Evolutionary conservation across 2,329 filamentous ascomycete genomes (phyloP).

Genomic region (Furcasterigmium furcatum): DNA sequence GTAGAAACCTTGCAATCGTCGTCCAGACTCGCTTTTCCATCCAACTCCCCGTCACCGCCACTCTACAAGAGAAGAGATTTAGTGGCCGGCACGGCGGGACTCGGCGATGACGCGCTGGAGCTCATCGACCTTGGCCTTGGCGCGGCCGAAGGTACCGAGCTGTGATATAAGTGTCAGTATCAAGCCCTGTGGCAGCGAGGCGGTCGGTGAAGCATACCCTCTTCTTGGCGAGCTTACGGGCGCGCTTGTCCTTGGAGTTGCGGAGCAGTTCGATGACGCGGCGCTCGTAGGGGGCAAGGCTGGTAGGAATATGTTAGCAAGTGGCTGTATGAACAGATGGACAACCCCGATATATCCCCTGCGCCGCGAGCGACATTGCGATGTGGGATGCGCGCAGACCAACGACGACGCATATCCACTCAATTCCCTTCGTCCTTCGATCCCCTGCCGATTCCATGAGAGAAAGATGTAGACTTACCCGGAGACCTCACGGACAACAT

Average conservation of each 20-base stretch:
- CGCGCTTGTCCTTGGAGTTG: constrained; percentile 99
- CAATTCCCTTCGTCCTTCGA: too few species aligned
- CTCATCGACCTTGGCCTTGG: constrained; percentile 99
- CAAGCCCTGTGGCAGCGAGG: too few species aligned
- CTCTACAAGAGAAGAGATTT: constrained; percentile 27
- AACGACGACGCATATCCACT: too few species aligned
- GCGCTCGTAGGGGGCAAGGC: constrained; percentile 93
- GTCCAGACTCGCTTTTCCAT: neutral
- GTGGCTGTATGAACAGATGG: neutral
- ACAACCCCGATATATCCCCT: too few species aligned
- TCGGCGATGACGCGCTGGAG: constrained; percentile 97
- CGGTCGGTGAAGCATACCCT: constrained; percentile 59
- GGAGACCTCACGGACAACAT: constrained; percentile 97
- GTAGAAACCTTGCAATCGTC: neutral
- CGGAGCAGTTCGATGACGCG: constrained; percentile 98
- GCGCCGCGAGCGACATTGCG: too few species aligned
- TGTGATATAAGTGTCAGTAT: constrained; percentile 32
- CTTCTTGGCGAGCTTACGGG: constrained; percentile 99
- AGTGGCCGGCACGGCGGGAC: constrained; percentile 68
- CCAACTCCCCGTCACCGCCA: neutral
- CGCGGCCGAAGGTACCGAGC: constrained; percentile 98
- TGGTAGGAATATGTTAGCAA: constrained; percentile 30
- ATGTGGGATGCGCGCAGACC: too few species aligned
- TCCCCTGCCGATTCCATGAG: too few species aligned
- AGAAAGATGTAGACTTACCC: constrained; percentile 60